Conservation (phyloP, 768 basidiomycete species). For the Peribolospora kevripleyi region DNA sequence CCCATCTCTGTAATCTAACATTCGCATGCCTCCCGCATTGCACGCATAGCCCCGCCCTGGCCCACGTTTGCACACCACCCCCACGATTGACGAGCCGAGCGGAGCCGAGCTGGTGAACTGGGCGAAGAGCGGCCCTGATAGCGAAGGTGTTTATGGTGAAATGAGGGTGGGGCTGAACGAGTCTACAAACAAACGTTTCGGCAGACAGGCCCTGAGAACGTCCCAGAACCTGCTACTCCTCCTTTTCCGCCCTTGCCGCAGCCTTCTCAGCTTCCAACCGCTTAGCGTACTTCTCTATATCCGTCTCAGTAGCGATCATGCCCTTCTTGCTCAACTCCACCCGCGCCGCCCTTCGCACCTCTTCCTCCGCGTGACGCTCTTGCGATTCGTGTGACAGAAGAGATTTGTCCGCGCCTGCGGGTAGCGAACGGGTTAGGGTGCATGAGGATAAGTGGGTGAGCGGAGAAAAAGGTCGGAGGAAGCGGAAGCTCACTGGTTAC, state of each 20-base stretch:
- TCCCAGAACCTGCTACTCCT: constrained; percentile 4
- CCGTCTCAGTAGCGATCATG: not conserved
- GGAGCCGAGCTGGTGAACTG: too few species aligned
- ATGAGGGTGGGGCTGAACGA: too few species aligned
- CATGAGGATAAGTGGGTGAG: not conserved
- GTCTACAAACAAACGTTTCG: too few species aligned
- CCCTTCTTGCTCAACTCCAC: not conserved
- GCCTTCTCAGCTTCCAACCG: not conserved
- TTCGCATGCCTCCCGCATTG: too few species aligned
- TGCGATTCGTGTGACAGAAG: constrained; percentile 1
- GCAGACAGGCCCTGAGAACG: not conserved
- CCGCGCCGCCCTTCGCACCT: not conserved
- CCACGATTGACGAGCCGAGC: too few species aligned
- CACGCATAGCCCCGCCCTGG: too few species aligned
- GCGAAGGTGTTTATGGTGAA: too few species aligned
- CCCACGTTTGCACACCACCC: too few species aligned
- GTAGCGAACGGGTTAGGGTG: not conserved
- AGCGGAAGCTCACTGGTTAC: not conserved
- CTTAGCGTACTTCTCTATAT: not conserved
- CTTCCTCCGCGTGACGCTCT: not conserved
- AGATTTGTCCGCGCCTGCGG: constrained; percentile 3
- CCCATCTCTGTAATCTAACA: too few species aligned
- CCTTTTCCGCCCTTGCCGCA: not conserved
- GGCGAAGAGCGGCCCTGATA: too few species aligned
- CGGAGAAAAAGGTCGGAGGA: not conserved